Evolutionary conservation across 805 yeast genomes (phyloP).

Genomic region (Yarrowia osloensis): DNA sequence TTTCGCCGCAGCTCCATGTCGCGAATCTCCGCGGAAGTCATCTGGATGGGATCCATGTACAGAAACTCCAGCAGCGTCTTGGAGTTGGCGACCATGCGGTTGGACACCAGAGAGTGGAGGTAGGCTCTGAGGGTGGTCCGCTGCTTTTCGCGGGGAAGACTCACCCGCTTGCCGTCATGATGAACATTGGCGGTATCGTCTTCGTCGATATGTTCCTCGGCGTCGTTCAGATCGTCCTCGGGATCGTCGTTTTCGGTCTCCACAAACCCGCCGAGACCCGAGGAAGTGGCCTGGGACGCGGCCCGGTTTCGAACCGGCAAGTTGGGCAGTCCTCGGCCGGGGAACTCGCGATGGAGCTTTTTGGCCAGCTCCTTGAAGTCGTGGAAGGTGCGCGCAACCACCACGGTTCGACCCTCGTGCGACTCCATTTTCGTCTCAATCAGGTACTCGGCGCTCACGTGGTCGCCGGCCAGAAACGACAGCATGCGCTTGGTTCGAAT

Average conservation of each 20-base stretch:
- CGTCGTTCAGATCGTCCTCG: conserved; percentile 29
- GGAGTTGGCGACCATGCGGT: conserved; percentile 58
- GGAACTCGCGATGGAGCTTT: conserved; percentile 54
- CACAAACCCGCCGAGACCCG: conserved; percentile 5
- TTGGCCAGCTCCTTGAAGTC: conserved; percentile 65
- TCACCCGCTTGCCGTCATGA: conserved; percentile 28
- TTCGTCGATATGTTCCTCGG: conserved; percentile 33
- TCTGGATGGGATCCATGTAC: conserved; percentile 45
- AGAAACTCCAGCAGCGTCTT: conserved; percentile 58
- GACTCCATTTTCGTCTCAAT: conserved; percentile 38
- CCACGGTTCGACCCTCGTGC: conserved; percentile 44
- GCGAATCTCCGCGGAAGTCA: conserved; percentile 48
- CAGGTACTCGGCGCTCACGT: conserved; percentile 41
- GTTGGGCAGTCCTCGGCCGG: conserved; percentile 65
- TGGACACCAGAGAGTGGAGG: conserved; percentile 53
- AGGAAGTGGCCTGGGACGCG: conserved; percentile 32
- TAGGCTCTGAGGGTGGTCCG: conserved; percentile 79
- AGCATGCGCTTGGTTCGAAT: conserved; percentile 41
- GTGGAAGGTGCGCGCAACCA: conserved; percentile 62
- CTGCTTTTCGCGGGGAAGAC: conserved; percentile 69
- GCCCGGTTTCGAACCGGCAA: conserved; percentile 58
- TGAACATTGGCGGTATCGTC: conserved; percentile 33
- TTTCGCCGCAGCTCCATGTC: conserved; percentile 63
- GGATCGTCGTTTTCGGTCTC: conserved; percentile 33
- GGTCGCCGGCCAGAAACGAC: conserved; percentile 34